phyloP scores from a whole-genome alignment of 2,329 filamentous ascomycete genomes.

The Aaosphaeria arxii region DNA sequence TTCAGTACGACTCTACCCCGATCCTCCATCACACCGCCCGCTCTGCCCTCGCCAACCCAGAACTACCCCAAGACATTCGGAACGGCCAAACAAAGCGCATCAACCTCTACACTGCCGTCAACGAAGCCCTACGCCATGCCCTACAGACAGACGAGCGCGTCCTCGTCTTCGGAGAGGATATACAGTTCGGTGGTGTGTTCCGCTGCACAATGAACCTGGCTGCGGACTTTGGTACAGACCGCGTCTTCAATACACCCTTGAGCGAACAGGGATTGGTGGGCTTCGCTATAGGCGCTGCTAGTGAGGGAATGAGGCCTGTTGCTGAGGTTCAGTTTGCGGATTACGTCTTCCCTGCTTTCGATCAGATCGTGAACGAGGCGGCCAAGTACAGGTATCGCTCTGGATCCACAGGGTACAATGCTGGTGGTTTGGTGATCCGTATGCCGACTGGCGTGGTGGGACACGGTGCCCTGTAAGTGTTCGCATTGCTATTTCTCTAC shows the following conservation, averaged over 20 bases:
- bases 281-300: slow-evolving; percentile 86
- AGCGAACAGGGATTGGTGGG: slow-evolving; percentile 93
- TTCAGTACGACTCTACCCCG: slow-evolving; percentile 81
- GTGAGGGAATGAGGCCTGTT: slow-evolving; percentile 87
- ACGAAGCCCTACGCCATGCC: slow-evolving; percentile 80
- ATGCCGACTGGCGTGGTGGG: slow-evolving; percentile 92
- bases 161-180: slow-evolving; percentile 92
- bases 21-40: slow-evolving; percentile 78
- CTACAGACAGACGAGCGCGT: slow-evolving; percentile 81
- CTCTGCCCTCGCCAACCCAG: slow-evolving; percentile 65
- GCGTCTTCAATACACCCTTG: slow-evolving; percentile 95
- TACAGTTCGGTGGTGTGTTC: slow-evolving; percentile 96
- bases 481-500: background rate
- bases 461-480: slow-evolving; percentile 69
- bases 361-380: slow-evolving; percentile 91
- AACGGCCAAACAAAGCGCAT: slow-evolving; percentile 75
- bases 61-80: slow-evolving; percentile 65
- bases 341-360: slow-evolving; percentile 89
- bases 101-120: slow-evolving; percentile 93
- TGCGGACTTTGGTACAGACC: slow-evolving; percentile 78
- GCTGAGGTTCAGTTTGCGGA: slow-evolving; percentile 97
- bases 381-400: slow-evolving; percentile 82
- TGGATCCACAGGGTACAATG: slow-evolving; percentile 51
- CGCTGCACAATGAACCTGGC: slow-evolving; percentile 88
- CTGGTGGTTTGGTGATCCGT: slow-evolving; percentile 77